Conservation (phyloP, 2,329 filamentous ascomycete genomes). For the Aspergillus felis region DNA sequence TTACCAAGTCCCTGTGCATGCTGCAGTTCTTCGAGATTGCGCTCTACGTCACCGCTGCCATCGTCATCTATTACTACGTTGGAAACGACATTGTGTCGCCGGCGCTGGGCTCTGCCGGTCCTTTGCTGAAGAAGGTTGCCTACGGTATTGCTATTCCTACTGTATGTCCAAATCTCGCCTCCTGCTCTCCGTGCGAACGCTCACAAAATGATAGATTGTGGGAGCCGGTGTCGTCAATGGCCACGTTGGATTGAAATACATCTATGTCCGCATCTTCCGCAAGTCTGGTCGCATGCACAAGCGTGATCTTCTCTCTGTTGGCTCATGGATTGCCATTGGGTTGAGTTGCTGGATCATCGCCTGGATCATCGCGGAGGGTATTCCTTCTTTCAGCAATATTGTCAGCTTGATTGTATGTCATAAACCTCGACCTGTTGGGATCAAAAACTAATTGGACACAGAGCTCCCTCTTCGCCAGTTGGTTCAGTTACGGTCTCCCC, state of each 20-base stretch:
- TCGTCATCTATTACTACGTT: slow-evolving; percentile 66
- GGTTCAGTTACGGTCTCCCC: slow-evolving; percentile 56
- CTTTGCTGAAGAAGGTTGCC: slow-evolving; percentile 57
- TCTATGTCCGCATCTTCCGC: slow-evolving; percentile 61
- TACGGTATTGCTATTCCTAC: slow-evolving; percentile 67
- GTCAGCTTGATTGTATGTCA: slow-evolving; percentile 53
- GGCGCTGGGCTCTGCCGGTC: slow-evolving; percentile 60
- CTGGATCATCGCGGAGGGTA: slow-evolving; percentile 64
- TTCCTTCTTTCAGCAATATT: slow-evolving; percentile 65
- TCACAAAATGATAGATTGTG: slow-evolving; percentile 46
- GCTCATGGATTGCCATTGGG: slow-evolving; percentile 59
- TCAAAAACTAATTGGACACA: slow-evolving; percentile 14
- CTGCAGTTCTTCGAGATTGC: slow-evolving; percentile 57
- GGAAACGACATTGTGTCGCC: slow-evolving; percentile 60
- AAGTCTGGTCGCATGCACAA: slow-evolving; percentile 52
- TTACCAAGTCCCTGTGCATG: slow-evolving; percentile 58
- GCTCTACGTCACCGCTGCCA: slow-evolving; percentile 62
- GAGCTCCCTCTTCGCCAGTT: slow-evolving; percentile 58
- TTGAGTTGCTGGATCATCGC: slow-evolving; percentile 56
- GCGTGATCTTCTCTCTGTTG: slow-evolving; percentile 47
- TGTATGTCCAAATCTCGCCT: slow-evolving; percentile 16
- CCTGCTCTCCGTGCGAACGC: not conserved
- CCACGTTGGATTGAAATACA: slow-evolving; percentile 61
- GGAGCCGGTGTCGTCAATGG: slow-evolving; percentile 68
- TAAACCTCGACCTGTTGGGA: not conserved